These are phyloP conservation scores for Venturia oleaginea DNA, from an alignment of 2,329 filamentous ascomycete genomes.

Conservation along the genomic window DNA sequence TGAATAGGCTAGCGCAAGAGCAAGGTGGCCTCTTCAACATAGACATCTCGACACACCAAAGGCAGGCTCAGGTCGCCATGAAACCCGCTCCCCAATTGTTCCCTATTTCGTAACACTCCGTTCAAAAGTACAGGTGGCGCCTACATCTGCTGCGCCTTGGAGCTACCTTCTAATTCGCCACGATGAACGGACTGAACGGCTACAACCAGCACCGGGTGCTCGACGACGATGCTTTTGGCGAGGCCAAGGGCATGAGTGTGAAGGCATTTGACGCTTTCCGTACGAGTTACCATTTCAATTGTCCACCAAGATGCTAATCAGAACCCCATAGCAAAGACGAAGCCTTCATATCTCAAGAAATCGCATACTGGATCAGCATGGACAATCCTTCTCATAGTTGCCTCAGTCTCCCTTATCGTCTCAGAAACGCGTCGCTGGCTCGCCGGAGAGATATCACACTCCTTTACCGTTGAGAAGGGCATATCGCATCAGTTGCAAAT, in stretches of 20 bases:
- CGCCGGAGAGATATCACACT: conserved; percentile 72
- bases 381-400: conserved; percentile 71
- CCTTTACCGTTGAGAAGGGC: conserved; percentile 88
- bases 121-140: background rate
- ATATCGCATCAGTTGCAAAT: conserved; percentile 82
- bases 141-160: conserved; percentile 2
- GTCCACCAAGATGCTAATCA: background rate
- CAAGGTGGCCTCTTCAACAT: background rate
- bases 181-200: conserved; percentile 57
- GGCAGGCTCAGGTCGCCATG: background rate
- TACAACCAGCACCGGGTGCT: conserved; percentile 57
- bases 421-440: conserved; percentile 78
- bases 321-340: conserved; percentile 57
- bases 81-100: background rate
- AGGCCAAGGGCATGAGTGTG: conserved; percentile 54
- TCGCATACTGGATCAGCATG: conserved; percentile 86
- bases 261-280: conserved; percentile 96
- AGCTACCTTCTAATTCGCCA: background rate
- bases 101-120: background rate
- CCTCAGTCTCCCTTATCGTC: conserved; percentile 67
- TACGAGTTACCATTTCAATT: conserved; percentile 32
- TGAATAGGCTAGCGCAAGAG: background rate
- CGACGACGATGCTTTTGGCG: conserved; percentile 72
- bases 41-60: background rate
- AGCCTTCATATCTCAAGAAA: conserved; percentile 79